phyloP scores from a whole-genome alignment of 2,329 filamentous ascomycete genomes.

The Keithomyces neogunnii region DNA sequence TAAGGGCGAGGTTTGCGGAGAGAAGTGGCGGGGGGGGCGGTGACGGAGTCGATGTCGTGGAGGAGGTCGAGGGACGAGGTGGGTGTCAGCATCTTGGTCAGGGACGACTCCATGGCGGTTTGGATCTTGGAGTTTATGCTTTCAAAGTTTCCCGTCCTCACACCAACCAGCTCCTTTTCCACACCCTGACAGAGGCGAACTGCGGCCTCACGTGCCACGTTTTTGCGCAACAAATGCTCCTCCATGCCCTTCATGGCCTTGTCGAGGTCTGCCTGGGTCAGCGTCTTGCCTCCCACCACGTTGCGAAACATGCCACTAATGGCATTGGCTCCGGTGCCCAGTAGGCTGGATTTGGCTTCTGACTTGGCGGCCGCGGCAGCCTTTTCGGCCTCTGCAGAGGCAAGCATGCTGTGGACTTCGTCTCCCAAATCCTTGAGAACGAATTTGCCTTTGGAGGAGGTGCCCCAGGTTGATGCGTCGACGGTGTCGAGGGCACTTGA shows the following conservation, averaged over 20 bases:
- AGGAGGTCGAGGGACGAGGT: constrained; percentile 91
- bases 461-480: constrained; percentile 75
- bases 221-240: constrained; percentile 88
- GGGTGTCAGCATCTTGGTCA: constrained; percentile 92
- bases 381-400: constrained; percentile 64
- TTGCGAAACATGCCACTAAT: constrained; percentile 89
- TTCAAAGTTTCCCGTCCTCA: constrained; percentile 89
- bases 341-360: constrained; percentile 51
- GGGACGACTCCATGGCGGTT: constrained; percentile 80
- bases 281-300: constrained; percentile 85
- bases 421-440: constrained; percentile 88
- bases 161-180: constrained; percentile 78
- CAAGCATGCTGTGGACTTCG: constrained; percentile 83
- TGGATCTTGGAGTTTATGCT: constrained; percentile 77
- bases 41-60: constrained; percentile 79
- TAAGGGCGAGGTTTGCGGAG: constrained; percentile 68
- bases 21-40: constrained; percentile 55
- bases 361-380: constrained; percentile 35
- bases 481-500: constrained; percentile 62
- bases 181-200: constrained; percentile 86
- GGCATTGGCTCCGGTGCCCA: constrained; percentile 72
- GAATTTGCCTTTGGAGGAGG: constrained; percentile 82
- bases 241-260: constrained; percentile 96
- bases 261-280: constrained; percentile 81
- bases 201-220: constrained; percentile 90